Conservation (phyloP, 805 yeast species). For the Kuraishia ogatae region DNA sequence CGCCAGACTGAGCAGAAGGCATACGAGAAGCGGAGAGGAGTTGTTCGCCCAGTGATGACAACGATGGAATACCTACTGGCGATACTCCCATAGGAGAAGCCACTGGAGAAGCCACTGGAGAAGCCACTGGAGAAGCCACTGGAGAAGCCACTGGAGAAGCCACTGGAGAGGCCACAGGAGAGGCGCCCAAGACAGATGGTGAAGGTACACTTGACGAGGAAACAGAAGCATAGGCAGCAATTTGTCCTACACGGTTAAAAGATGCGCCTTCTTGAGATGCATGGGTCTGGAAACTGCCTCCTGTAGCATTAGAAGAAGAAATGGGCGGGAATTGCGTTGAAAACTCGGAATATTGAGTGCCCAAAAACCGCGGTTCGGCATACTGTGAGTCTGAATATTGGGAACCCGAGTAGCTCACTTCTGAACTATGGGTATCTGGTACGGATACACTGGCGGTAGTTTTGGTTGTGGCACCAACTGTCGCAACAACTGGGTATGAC, state of each 20-base stretch:
- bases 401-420: background rate
- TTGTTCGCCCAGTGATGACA: background rate
- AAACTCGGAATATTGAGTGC: background rate
- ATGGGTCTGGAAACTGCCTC: background rate
- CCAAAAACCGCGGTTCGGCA: background rate
- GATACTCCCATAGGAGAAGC: background rate
- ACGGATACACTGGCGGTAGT: background rate
- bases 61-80: background rate
- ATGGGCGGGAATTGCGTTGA: background rate
- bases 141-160: no score
- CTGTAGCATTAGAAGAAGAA: background rate
- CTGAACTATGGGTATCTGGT: background rate
- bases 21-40: background rate
- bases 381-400: background rate
- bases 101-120: background rate
- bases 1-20: background rate
- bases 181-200: background rate
- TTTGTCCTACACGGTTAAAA: no score
- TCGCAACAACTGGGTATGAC: no score
- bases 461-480: no score
- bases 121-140: no score
- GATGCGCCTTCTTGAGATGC: background rate
- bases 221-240: background rate
- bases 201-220: background rate
- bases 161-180: background rate